These are phyloP conservation scores for Cytospora mali DNA, from an alignment of 2,329 filamentous ascomycete genomes.

Conservation along the genomic window DNA sequence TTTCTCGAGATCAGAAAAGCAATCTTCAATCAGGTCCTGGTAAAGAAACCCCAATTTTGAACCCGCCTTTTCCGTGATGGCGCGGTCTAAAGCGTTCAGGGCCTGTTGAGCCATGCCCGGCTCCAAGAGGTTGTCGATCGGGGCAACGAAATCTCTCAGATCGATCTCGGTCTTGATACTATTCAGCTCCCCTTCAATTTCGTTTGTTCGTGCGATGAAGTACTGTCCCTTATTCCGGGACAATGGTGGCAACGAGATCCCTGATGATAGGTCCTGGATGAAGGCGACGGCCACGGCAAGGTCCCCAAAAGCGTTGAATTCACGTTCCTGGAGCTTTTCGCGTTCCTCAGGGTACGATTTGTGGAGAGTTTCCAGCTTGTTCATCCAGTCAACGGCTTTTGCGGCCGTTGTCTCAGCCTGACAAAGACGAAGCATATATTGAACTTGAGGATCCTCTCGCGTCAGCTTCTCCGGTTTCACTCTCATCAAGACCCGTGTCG, in stretches of 20 bases:
- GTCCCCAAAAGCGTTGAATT: slow-evolving; percentile 40
- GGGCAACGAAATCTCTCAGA: slow-evolving; percentile 42
- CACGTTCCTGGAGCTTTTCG: slow-evolving; percentile 39
- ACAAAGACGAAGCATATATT: slow-evolving; percentile 50
- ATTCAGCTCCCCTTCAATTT: slow-evolving; percentile 44
- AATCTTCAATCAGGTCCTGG: slow-evolving; percentile 45
- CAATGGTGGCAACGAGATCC: slow-evolving; percentile 40
- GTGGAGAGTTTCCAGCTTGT: slow-evolving; percentile 45
- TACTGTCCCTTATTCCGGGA: slow-evolving; percentile 44
- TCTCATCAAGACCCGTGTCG: slow-evolving; percentile 44
- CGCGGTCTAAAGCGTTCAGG: slow-evolving; percentile 41
- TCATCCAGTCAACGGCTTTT: slow-evolving; percentile 44
- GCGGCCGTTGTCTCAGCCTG: slow-evolving; percentile 40
- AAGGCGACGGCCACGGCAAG: slow-evolving; percentile 44
- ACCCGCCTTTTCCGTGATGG: slow-evolving; percentile 43
- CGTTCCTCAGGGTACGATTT: slow-evolving; percentile 37
- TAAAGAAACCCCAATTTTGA: slow-evolving; percentile 47
- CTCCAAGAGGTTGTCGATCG: slow-evolving; percentile 46
- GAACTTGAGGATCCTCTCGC: slow-evolving; percentile 42
- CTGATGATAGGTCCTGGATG: slow-evolving; percentile 41
- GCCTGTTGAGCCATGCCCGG: slow-evolving; percentile 42
- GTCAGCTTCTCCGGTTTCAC: slow-evolving; percentile 44
- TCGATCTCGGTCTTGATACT: slow-evolving; percentile 43
- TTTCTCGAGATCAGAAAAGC: slow-evolving; percentile 38
- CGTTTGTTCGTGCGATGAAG: slow-evolving; percentile 39